These are phyloP conservation scores for Phaeomoniella chlamydospora DNA, from an alignment of 2,329 filamentous ascomycete genomes.

Conservation along the genomic window DNA sequence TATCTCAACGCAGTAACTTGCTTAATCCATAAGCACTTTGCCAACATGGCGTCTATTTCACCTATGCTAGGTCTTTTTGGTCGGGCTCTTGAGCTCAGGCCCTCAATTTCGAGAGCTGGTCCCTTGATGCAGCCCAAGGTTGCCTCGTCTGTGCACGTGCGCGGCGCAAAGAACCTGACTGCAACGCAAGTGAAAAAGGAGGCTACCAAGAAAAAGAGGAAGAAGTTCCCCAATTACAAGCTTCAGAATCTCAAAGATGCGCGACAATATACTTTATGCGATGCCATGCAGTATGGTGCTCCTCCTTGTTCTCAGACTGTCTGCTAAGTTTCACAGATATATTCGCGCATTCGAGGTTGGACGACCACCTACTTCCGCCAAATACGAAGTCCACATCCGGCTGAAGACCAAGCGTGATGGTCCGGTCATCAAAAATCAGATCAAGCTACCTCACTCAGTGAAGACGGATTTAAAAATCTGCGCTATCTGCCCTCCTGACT, in stretches of 20 bases:
- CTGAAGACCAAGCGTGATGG: constrained; percentile 75
- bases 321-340: constrained; percentile 45
- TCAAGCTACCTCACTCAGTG: constrained; percentile 79
- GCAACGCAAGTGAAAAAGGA: constrained; percentile 32
- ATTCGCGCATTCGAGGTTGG: constrained; percentile 88
- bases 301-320: not conserved
- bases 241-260: constrained; percentile 48
- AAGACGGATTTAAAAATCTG: constrained; percentile 79
- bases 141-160: constrained; percentile 13
- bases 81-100: constrained; percentile 5
- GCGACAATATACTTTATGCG: constrained; percentile 67
- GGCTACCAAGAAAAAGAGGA: constrained; percentile 47
- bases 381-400: constrained; percentile 81
- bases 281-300: constrained; percentile 62
- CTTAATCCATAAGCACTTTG: too few species aligned
- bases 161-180: constrained; percentile 19
- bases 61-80: constrained; percentile 8
- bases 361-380: constrained; percentile 53
- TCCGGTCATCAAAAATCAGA: constrained; percentile 70
- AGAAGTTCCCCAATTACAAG: constrained; percentile 52
- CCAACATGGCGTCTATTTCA: not conserved
- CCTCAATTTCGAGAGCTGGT: not conserved
- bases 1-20: too few species aligned
- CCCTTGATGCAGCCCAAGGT: not conserved
- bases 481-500: constrained; percentile 78